Conservation (phyloP, 176 grass and related monocot genomes). For the Carex cristatella region DNA sequence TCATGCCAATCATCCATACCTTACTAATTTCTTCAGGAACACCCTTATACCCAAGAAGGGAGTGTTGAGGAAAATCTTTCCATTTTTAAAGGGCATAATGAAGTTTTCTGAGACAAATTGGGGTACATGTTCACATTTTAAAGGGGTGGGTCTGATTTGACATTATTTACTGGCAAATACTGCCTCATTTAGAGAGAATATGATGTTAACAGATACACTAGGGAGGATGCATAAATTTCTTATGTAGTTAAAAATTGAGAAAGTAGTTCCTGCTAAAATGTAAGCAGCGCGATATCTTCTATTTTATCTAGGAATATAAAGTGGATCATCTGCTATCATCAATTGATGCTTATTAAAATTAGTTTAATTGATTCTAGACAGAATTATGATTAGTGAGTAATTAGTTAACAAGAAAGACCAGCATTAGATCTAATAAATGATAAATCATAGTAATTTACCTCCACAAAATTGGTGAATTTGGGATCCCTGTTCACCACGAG, state of each 20-base stretch:
- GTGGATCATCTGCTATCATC: neutral
- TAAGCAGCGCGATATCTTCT: neutral
- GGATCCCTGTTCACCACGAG: conserved; percentile 93
- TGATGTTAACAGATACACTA: neutral
- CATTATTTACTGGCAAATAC: neutral
- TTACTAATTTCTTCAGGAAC: neutral
- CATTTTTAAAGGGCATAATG: neutral
- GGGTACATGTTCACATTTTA: neutral
- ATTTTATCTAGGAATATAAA: neutral
- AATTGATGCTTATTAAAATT: neutral
- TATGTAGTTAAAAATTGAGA: neutral
- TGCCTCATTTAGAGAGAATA: neutral
- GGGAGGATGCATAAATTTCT: neutral
- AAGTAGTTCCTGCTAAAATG: neutral
- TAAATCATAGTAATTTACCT: conserved; percentile 46
- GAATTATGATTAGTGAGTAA: neutral
- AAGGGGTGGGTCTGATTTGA: neutral
- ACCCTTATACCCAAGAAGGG: neutral
- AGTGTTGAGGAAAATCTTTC: neutral
- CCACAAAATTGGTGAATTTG: conserved; percentile 98
- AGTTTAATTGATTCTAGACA: neutral
- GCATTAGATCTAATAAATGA: conserved; percentile 7
- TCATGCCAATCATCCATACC: neutral
- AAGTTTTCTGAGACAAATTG: too few relatives aligned
- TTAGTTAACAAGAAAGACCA: neutral